phyloP scores from a whole-genome alignment of 2,329 filamentous ascomycete species.

The Fusarium albosuccineum region DNA sequence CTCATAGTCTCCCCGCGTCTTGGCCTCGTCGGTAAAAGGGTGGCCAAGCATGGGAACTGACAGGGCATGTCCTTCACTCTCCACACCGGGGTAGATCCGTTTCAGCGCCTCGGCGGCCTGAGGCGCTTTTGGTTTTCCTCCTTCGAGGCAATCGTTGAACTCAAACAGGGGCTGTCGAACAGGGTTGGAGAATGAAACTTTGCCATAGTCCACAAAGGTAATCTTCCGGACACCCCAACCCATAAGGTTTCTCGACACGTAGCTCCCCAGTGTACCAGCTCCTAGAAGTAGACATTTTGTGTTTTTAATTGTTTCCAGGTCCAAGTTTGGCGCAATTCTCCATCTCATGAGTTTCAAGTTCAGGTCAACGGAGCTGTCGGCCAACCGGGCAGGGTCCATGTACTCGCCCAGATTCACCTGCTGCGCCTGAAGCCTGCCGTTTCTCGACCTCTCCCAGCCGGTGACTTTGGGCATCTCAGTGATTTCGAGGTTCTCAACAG shows the following conservation, averaged over 20 bases:
- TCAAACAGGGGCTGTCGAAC: constrained; percentile 94
- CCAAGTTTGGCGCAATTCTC: constrained; percentile 89
- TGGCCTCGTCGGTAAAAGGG: constrained; percentile 79
- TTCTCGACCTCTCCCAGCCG: constrained; percentile 90
- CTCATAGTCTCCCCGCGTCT: constrained; percentile 80
- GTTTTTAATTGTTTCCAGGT: constrained; percentile 89
- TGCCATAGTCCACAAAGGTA: constrained; percentile 94
- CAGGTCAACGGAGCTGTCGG: constrained; percentile 94
- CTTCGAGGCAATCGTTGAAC: constrained; percentile 88
- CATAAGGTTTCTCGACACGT: constrained; percentile 91
- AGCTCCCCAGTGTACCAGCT: constrained; percentile 92
- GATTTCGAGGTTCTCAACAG: constrained; percentile 57
- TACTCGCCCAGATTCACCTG: constrained; percentile 89
- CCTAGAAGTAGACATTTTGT: constrained; percentile 92
- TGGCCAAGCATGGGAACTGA: constrained; percentile 97
- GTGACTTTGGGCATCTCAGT: constrained; percentile 86
- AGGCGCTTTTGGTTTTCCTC: constrained; percentile 85
- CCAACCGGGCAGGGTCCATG: constrained; percentile 89
- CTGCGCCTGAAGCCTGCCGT: constrained; percentile 82
- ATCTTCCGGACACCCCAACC: constrained; percentile 97
- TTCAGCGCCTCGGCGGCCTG: constrained; percentile 83
- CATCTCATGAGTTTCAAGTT: constrained; percentile 99
- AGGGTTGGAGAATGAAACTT: constrained; percentile 95
- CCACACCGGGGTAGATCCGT: constrained; percentile 91
- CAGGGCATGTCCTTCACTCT: constrained; percentile 82